These are phyloP conservation scores for Xylariales sp. DNA, from an alignment of 2,329 filamentous ascomycete genomes.

Conservation along the genomic window DNA sequence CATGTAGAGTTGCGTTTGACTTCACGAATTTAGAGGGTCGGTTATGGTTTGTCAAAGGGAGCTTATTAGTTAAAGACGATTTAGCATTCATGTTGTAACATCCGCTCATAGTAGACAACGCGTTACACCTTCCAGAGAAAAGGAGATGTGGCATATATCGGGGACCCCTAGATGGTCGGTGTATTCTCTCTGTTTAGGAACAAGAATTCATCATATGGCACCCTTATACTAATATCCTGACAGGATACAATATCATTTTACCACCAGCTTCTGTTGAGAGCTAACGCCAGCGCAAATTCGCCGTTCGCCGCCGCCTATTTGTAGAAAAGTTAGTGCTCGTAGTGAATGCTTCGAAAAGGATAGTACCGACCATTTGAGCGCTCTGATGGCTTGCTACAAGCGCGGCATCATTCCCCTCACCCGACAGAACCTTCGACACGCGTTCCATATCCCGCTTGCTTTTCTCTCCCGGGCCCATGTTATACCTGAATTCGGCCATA, in stretches of 20 bases:
- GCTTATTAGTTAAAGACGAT: no score
- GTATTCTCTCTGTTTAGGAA: no score
- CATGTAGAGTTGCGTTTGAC: no score
- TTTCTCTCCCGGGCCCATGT: conserved; percentile 25
- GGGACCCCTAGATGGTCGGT: no score
- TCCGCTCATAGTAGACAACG: no score
- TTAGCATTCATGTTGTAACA: no score
- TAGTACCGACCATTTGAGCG: conserved; percentile 25
- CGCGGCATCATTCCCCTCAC: conserved; percentile 24
- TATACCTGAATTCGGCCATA: conserved; percentile 25
- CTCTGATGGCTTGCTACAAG: conserved; percentile 26
- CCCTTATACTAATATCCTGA: not conserved
- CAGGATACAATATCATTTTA: not conserved
- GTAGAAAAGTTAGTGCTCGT: not conserved
- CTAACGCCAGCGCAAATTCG: conserved; percentile 9
- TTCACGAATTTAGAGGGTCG: no score
- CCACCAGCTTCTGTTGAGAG: conserved; percentile 14
- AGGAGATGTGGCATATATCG: no score
- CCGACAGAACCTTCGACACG: conserved; percentile 25
- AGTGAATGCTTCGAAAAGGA: not conserved
- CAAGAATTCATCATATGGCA: no score
- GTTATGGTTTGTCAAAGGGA: no score
- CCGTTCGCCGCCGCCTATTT: conserved; percentile 18
- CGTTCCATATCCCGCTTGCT: conserved; percentile 19
- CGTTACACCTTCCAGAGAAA: no score